phyloP scores from a whole-genome alignment of 2,329 filamentous ascomycete genomes.

The Ophiostoma tasmaniense region DNA sequence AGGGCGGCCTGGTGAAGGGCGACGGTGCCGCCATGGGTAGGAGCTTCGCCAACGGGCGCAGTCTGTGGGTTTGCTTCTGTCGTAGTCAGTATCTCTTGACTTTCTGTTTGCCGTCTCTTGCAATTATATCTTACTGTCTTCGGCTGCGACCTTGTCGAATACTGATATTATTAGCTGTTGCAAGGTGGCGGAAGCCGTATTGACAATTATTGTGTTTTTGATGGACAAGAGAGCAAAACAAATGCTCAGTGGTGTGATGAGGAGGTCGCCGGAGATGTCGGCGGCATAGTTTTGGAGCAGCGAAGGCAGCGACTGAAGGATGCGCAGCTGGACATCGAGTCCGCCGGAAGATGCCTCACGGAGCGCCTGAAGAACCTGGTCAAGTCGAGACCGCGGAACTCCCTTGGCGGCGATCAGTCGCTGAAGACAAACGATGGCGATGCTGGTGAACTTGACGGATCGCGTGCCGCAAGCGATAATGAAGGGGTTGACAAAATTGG shows the following conservation, averaged over 20 bases:
- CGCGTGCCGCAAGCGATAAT: slow-evolving; percentile 85
- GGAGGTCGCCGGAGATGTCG: slow-evolving; percentile 69
- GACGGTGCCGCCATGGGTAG: slow-evolving; percentile 56
- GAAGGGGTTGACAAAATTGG: slow-evolving; percentile 86
- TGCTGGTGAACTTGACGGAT: slow-evolving; percentile 82
- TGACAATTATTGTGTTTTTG: slow-evolving; percentile 89
- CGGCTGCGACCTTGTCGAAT: slow-evolving; percentile 79
- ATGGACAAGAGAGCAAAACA: slow-evolving; percentile 85
- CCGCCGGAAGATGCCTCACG: slow-evolving; percentile 73
- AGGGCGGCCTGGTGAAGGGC: slow-evolving; percentile 65
- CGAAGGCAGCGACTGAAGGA: slow-evolving; percentile 83
- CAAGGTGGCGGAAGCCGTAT: slow-evolving; percentile 90
- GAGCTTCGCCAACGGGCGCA: slow-evolving; percentile 55
- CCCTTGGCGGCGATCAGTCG: slow-evolving; percentile 75
- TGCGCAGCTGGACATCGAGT: slow-evolving; percentile 90
- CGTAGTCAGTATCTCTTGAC: neutral
- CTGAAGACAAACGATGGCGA: slow-evolving; percentile 82
- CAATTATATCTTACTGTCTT: slow-evolving; percentile 55
- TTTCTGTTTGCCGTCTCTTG: neutral
- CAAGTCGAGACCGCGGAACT: slow-evolving; percentile 68
- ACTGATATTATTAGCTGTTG: slow-evolving; percentile 88
- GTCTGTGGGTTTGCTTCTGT: slow-evolving; percentile 24
- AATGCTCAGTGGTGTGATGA: slow-evolving; percentile 77
- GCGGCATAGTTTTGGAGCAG: slow-evolving; percentile 82
- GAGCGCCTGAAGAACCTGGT: slow-evolving; percentile 80